Percentiles rank a stretch among this genome's conserved stretches.
Conservation (phyloP, 2,329 filamentous ascomycete genomes). For the Ophiostoma perfectum region DNA sequence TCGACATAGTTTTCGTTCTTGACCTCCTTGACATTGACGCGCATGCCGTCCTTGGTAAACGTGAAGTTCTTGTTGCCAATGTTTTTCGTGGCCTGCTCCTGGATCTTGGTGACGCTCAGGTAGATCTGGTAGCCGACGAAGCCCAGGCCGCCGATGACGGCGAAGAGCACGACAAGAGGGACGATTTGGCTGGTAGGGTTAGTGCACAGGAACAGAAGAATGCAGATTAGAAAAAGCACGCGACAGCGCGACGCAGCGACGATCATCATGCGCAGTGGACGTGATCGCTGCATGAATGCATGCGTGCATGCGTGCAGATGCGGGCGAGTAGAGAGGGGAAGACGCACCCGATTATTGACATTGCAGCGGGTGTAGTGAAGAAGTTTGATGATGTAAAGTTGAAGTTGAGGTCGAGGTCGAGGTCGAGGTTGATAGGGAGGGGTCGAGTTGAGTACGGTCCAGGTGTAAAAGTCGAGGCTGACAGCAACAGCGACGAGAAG, state of each 20-base stretch:
- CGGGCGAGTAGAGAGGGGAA: not conserved
- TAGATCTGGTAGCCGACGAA: conserved; percentile 71
- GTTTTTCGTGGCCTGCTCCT: conserved; percentile 58
- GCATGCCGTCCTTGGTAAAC: conserved; percentile 69
- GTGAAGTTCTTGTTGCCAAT: conserved; percentile 72
- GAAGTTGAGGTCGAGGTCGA: too few relatives aligned
- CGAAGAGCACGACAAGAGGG: conserved; percentile 60
- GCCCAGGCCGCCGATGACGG: conserved; percentile 50
- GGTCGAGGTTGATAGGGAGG: not conserved
- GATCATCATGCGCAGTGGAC: not conserved
- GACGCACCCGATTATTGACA: not conserved
- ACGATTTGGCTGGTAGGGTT: conserved; percentile 49
- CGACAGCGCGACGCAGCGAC: not conserved
- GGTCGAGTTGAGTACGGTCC: not conserved
- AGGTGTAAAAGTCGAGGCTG: conserved; percentile 1
- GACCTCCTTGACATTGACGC: conserved; percentile 64
- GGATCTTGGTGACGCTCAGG: conserved; percentile 60
- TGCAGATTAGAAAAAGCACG: not conserved
- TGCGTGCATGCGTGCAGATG: not conserved
- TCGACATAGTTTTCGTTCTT: conserved; percentile 67
- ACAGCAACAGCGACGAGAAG: not conserved
- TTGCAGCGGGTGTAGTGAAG: not conserved
- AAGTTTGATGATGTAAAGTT: too few relatives aligned
- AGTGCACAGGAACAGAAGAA: not conserved
- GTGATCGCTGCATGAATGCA: not conserved